A percentile compares a stretch with the other conserved stretches of the same genome.
Evolutionary conservation across 164 flowering plant species (phyloP).

Genomic region (Litsea cubeba): DNA sequence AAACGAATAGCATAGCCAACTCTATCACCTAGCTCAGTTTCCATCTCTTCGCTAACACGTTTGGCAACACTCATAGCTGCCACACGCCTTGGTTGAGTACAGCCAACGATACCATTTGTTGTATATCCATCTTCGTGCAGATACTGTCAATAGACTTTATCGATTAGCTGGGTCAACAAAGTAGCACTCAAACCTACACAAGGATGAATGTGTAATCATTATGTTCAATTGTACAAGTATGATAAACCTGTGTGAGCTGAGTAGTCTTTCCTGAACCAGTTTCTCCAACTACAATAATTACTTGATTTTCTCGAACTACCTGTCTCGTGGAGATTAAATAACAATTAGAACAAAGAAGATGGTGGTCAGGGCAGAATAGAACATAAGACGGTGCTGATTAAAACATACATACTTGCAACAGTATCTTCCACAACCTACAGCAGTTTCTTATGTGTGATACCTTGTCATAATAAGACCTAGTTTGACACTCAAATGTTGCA

Average conservation of each 20-base stretch:
- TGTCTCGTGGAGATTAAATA: constrained; percentile 15
- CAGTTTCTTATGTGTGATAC: too few relatives aligned
- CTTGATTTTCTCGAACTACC: constrained; percentile 95
- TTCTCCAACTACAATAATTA: constrained; percentile 92
- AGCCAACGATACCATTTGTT: constrained; percentile 68
- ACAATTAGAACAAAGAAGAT: not conserved
- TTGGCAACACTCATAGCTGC: constrained; percentile 99
- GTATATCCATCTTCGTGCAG: constrained; percentile 92
- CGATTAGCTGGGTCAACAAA: constrained; percentile 6
- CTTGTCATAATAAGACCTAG: too few relatives aligned
- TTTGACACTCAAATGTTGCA: too few relatives aligned
- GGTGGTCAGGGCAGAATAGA: not conserved
- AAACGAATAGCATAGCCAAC: constrained; percentile 97
- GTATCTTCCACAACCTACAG: too few relatives aligned
- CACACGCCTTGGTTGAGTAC: constrained; percentile 99
- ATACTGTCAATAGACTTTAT: constrained; percentile 50
- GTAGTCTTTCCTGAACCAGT: constrained; percentile 99
- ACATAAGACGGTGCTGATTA: not conserved
- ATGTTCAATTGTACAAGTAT: not conserved
- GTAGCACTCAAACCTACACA: not conserved
- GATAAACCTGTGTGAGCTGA: constrained; percentile 84
- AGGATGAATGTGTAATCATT: not conserved
- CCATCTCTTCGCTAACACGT: constrained; percentile 99
- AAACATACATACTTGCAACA: too few relatives aligned
- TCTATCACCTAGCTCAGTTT: constrained; percentile 81